These are phyloP conservation scores for Polytrichum commune DNA, from an alignment of 225 moss, liverwort and hornwort genomes.

Conservation along the genomic window DNA sequence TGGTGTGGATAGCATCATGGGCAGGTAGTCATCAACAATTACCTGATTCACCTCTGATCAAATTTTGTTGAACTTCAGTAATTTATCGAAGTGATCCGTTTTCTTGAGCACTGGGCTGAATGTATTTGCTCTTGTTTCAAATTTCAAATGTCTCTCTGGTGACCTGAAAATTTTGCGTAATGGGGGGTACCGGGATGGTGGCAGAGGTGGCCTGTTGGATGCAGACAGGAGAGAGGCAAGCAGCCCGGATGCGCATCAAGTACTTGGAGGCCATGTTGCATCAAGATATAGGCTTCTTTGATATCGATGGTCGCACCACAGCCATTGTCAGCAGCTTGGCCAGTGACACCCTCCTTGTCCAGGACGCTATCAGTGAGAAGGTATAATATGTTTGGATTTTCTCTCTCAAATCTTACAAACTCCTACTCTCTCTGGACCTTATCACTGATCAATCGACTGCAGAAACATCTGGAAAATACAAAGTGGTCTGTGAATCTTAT, in stretches of 20 bases:
- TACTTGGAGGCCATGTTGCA: conserved; percentile 52
- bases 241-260: conserved; percentile 42
- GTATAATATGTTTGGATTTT: not conserved
- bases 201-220: conserved; percentile 76
- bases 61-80: not conserved
- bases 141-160: not conserved
- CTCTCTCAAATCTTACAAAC: no score
- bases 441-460: no score
- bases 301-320: conserved; percentile 38
- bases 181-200: not conserved
- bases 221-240: conserved; percentile 53
- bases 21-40: conserved; percentile 19
- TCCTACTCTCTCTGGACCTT: no score
- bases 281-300: conserved; percentile 52
- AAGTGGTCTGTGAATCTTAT: no score
- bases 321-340: conserved; percentile 54
- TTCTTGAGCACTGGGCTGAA: no score
- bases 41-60: no score
- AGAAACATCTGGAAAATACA: no score
- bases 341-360: conserved; percentile 48
- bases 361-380: conserved; percentile 91
- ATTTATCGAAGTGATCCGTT: not conserved
- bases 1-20: conserved; percentile 31
- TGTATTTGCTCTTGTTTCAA: not conserved
- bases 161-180: not conserved